Conservation (phyloP, 306 rosid genomes). For the Cicer yamashitae region DNA sequence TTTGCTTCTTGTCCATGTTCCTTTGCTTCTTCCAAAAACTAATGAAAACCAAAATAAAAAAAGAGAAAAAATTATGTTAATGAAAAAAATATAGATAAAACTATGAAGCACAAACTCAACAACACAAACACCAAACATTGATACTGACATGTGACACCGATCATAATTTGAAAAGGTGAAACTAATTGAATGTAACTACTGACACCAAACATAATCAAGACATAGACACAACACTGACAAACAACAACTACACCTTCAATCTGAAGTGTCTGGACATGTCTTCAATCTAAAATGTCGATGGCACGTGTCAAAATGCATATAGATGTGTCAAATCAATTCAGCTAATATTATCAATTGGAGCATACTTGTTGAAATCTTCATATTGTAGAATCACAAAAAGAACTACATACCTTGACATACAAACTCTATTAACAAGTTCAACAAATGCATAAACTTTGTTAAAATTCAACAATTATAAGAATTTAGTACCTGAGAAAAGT, state of each 20-base stretch:
- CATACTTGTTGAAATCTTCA: neutral
- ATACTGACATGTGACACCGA: too few relatives aligned
- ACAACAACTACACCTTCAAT: too few relatives aligned
- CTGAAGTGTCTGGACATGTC: too few relatives aligned
- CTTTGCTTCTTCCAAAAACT: constrained; percentile 91
- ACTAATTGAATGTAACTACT: too few relatives aligned
- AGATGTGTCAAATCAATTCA: too few relatives aligned
- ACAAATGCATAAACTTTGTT: neutral
- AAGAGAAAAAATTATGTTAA: neutral
- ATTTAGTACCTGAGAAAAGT: constrained; percentile 62
- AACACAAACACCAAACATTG: too few relatives aligned
- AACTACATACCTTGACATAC: neutral
- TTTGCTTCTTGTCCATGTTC: constrained; percentile 53
- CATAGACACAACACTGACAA: too few relatives aligned
- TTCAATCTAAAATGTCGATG: too few relatives aligned
- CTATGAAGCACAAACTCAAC: neutral
- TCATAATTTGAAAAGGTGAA: too few relatives aligned
- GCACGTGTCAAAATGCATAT: too few relatives aligned
- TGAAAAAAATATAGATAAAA: neutral
- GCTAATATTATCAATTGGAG: too few relatives aligned
- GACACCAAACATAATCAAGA: too few relatives aligned
- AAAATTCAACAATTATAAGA: neutral
- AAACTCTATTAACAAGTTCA: neutral
- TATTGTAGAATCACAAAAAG: neutral
- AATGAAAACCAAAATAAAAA: constrained; percentile 20